A percentile compares a stretch with the other conserved stretches of the same genome.
phyloP scores from a whole-genome alignment of 2,329 filamentous ascomycete species.

The Passalora sequoiae region DNA sequence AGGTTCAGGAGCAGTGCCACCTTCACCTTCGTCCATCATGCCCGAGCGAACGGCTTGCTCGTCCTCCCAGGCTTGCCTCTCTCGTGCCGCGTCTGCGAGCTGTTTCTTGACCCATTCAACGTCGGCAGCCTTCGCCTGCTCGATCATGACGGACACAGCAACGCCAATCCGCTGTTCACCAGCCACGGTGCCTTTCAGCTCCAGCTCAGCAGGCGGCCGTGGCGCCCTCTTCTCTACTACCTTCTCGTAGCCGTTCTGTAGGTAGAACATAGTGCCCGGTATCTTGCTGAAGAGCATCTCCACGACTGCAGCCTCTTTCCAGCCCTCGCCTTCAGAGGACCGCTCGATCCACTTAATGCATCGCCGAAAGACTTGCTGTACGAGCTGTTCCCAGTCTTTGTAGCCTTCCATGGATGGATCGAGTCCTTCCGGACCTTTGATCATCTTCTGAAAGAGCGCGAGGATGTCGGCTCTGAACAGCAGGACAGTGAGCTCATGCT shows the following conservation, averaged over 20 bases:
- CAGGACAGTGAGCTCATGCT: conserved; percentile 83
- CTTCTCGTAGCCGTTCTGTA: conserved; percentile 86
- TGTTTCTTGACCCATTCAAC: conserved; percentile 77
- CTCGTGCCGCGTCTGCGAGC: conserved; percentile 61
- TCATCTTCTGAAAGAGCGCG: conserved; percentile 79
- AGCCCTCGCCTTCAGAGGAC: conserved; percentile 51
- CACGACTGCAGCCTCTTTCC: conserved; percentile 71
- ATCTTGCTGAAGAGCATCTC: conserved; percentile 96
- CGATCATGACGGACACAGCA: conserved; percentile 71
- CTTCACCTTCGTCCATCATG: conserved; percentile 31
- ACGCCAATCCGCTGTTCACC: conserved; percentile 65
- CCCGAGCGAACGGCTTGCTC: conserved; percentile 57
- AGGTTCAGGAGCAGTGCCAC: conserved; percentile 17
- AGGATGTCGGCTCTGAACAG: conserved; percentile 89
- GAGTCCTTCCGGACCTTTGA: conserved; percentile 78
- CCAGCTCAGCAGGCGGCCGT: conserved; percentile 71
- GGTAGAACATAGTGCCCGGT: conserved; percentile 72
- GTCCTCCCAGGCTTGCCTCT: conserved; percentile 73
- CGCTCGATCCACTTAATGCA: conserved; percentile 68
- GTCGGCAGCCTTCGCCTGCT: conserved; percentile 69
- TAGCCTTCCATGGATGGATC: conserved; percentile 61
- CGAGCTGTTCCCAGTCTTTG: conserved; percentile 87
- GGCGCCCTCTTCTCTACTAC: conserved; percentile 63
- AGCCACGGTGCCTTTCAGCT: conserved; percentile 69
- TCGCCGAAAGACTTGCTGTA: conserved; percentile 75